A percentile compares a stretch with the other conserved stretches of the same genome.
Evolutionary conservation across 2,329 filamentous ascomycete species (phyloP).

Genomic region (Ambrosiella cleistominuta): DNA sequence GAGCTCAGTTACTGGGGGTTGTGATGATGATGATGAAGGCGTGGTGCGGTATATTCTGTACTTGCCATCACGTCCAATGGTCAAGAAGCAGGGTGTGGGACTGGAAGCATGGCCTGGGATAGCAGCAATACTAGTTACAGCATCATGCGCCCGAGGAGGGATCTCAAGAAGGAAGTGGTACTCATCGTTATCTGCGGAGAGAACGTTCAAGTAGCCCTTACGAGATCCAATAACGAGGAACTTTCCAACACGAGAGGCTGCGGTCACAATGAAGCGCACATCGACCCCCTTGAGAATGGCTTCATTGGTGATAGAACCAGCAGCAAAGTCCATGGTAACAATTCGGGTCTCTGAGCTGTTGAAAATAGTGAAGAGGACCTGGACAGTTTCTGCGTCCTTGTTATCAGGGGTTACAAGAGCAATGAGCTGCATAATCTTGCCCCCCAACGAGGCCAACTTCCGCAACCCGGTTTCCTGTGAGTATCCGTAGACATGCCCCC

Average conservation of each 20-base stretch:
- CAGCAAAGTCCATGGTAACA: constrained; percentile 23
- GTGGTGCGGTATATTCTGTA: constrained; percentile 45
- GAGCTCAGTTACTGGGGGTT: constrained; percentile 19
- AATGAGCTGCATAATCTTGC: constrained; percentile 35
- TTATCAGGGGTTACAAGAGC: constrained; percentile 14
- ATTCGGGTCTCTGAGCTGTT: constrained; percentile 27
- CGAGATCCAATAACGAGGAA: constrained; percentile 38
- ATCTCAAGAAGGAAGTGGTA: constrained; percentile 9
- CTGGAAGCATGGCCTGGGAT: constrained; percentile 20
- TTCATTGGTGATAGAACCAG: constrained; percentile 18
- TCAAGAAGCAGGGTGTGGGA: constrained; percentile 36
- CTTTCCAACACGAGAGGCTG: constrained; percentile 24
- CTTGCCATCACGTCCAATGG: constrained; percentile 59
- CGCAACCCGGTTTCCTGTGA: constrained; percentile 18
- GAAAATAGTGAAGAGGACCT: constrained; percentile 30
- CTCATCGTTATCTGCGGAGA: constrained; percentile 14
- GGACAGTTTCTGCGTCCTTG: constrained; percentile 16
- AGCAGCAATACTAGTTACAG: constrained; percentile 48
- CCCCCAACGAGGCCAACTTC: constrained; percentile 23
- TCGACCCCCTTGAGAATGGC: constrained; percentile 24
- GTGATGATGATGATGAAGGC: constrained; percentile 11
- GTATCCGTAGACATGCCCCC: constrained; percentile 31
- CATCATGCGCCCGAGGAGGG: constrained; percentile 25
- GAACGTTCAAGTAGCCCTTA: constrained; percentile 30
- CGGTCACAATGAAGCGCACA: constrained; percentile 32